These are phyloP conservation scores for Lasiodiplodia hormozganensis DNA, from an alignment of 2,329 filamentous ascomycete species.

Conservation along the genomic window DNA sequence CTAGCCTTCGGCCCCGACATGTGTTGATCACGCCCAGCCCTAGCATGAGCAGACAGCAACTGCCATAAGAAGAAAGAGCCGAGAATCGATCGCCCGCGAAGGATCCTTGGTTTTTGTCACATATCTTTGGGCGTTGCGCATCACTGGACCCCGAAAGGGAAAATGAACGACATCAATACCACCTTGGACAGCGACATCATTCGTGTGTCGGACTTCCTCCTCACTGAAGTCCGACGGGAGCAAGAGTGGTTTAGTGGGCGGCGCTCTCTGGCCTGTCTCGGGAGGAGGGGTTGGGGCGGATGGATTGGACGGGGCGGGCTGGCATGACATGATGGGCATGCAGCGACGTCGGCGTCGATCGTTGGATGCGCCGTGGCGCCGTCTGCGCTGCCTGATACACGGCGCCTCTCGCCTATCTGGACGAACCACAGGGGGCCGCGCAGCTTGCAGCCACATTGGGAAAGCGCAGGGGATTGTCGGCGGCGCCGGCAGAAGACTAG, in stretches of 20 bases:
- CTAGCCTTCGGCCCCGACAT: background rate
- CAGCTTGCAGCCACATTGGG: background rate
- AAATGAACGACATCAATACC: slow-evolving; percentile 14
- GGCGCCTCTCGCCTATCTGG: background rate
- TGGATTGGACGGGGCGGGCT: background rate
- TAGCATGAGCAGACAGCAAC: background rate
- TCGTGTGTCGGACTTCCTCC: slow-evolving; percentile 28
- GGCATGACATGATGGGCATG: background rate
- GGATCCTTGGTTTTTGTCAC: background rate
- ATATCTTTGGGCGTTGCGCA: background rate
- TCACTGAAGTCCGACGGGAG: slow-evolving; percentile 22
- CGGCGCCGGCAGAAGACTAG: too few relatives aligned
- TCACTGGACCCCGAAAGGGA: background rate
- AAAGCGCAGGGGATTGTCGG: background rate
- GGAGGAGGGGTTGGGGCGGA: background rate
- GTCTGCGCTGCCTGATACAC: background rate
- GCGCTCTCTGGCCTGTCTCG: too few relatives aligned
- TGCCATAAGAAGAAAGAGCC: background rate
- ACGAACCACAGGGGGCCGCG: background rate
- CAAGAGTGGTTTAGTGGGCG: background rate
- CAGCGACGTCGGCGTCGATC: background rate
- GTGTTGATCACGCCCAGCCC: background rate
- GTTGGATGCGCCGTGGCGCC: background rate
- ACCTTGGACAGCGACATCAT: background rate
- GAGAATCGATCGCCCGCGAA: background rate